Base-by-base conservation (phyloP, 23 red algal genomes). In the Gracilaria domingensis region DNA sequence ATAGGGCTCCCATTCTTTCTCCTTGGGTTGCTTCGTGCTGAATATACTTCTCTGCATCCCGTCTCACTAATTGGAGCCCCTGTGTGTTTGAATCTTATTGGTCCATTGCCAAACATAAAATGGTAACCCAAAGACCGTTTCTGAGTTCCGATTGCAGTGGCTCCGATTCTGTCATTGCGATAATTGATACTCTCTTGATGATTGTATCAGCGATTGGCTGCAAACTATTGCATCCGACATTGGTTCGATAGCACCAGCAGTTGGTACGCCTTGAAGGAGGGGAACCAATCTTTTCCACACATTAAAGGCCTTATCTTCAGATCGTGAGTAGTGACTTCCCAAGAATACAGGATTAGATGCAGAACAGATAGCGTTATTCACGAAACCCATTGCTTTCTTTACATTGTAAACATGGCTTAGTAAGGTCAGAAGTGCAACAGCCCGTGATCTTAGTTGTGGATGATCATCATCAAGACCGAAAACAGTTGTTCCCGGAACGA, bases 361-460 rank as follows among this genome's bases (percentile, higher is more conserved):
- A 44, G 70, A 75, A 18, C 70, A 75, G 40, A 75, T 75, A 11
- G 70, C 70, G 17, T 75, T 75, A 12, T 48, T 48, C n/a, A 75
- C 70, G 12, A 25, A 25, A n/a, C 70, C 70, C 17, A 75, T 9
- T n/a, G 35, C 70, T 75, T 75, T 75, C 20, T 75, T 75, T 7
- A 25, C 8, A 38, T 75, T 75, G 20, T 75, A 37, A 21, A 44
- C 11, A 11, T 75, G 24, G 12, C 17, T n/a, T 37, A 75, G 7
- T 7, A 44, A 38, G 4, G 70, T 75, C 3, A 35, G 24, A 3
- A 37, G 33, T 48, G 40, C 40, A 6, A 75, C 33, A 6, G 70
- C 70, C 5, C 34, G 70, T 6, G 70, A 38, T 38, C 35, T 21
- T 34, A 75, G 23, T 7, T 25, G 70, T 44, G 4, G 70, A 34